phyloP scores from a whole-genome alignment of 1,284 basidiomycete species.

The Ceratobasidium sp. region DNA sequence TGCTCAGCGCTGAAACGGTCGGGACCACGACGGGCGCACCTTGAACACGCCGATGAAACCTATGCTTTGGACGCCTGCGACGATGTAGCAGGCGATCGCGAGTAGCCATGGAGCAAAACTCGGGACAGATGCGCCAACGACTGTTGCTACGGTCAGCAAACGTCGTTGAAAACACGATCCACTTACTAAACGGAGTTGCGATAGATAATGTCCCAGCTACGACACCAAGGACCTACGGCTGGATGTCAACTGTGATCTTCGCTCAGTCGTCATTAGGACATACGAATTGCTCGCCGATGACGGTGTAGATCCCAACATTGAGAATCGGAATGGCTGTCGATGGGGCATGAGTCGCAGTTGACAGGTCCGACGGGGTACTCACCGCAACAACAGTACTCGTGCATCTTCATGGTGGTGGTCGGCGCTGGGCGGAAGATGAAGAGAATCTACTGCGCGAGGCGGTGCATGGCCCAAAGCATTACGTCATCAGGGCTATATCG shows the following conservation, averaged over 20 bases:
- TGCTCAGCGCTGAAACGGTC: background rate
- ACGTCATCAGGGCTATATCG: constrained; percentile 10
- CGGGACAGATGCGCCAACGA: constrained; percentile 85
- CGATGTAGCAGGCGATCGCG: constrained; percentile 77
- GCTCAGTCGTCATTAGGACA: constrained; percentile 45
- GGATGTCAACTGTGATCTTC: constrained; percentile 3
- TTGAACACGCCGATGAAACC: constrained; percentile 84
- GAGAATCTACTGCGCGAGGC: constrained; percentile 36
- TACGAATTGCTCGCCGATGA: constrained; percentile 77
- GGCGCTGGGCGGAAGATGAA: constrained; percentile 1
- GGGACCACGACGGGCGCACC: constrained; percentile 58
- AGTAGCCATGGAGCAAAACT: constrained; percentile 78
- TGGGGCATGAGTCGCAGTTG: constrained; percentile 1
- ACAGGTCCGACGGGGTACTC: background rate
- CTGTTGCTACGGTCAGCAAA: constrained; percentile 52
- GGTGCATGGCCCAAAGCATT: constrained; percentile 20
- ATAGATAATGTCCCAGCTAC: constrained; percentile 81
- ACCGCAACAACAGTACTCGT: constrained; percentile 50
- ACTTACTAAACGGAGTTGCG: constrained; percentile 80
- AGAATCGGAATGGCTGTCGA: constrained; percentile 82
- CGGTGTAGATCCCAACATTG: constrained; percentile 87
- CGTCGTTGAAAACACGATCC: constrained; percentile 14
- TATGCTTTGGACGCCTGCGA: constrained; percentile 75
- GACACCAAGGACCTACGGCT: constrained; percentile 63
- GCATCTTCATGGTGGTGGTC: constrained; percentile 45